These are phyloP conservation scores for Hygrophoropsis aurantiaca DNA, from an alignment of 768 basidiomycete genomes.

Conservation along the genomic window DNA sequence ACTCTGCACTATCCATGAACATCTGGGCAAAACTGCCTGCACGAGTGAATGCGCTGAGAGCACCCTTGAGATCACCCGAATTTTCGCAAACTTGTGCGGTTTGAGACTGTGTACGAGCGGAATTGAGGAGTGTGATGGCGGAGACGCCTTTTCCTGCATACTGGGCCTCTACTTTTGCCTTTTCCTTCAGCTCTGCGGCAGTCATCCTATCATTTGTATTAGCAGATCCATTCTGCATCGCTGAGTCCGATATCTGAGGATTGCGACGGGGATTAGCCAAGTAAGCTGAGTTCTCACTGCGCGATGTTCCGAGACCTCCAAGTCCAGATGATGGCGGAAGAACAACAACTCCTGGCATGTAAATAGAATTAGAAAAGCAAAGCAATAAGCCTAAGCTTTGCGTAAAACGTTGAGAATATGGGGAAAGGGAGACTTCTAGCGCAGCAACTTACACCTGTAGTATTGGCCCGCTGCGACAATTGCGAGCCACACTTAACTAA, in stretches of 20 bases:
- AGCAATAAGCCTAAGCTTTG: too few species aligned
- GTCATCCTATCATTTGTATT: conserved; percentile 27
- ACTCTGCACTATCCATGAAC: conserved; percentile 61
- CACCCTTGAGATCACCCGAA: conserved; percentile 59
- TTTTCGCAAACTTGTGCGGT: conserved; percentile 52
- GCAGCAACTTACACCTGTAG: conserved; percentile 1
- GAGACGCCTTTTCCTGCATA: conserved; percentile 59
- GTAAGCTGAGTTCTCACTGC: conserved; percentile 18
- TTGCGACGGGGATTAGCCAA: conserved; percentile 13
- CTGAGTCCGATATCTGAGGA: conserved; percentile 17
- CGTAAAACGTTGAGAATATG: not conserved
- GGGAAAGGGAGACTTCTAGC: conserved; percentile 14
- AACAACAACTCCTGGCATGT: conserved; percentile 43
- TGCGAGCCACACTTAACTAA: conserved; percentile 22
- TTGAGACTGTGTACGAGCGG: conserved; percentile 57
- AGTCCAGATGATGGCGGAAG: conserved; percentile 37
- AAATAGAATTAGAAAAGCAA: conserved; percentile 11
- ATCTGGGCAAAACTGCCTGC: conserved; percentile 58
- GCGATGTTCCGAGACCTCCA: conserved; percentile 28
- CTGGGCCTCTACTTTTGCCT: conserved; percentile 46
- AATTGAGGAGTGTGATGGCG: conserved; percentile 57
- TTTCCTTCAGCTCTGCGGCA: conserved; percentile 48
- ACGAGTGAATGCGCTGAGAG: conserved; percentile 59
- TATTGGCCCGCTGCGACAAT: not conserved
- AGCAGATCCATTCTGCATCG: conserved; percentile 41